phyloP scores from a whole-genome alignment of 176 grass and related monocot species.

The Microstegium vimineum region DNA sequence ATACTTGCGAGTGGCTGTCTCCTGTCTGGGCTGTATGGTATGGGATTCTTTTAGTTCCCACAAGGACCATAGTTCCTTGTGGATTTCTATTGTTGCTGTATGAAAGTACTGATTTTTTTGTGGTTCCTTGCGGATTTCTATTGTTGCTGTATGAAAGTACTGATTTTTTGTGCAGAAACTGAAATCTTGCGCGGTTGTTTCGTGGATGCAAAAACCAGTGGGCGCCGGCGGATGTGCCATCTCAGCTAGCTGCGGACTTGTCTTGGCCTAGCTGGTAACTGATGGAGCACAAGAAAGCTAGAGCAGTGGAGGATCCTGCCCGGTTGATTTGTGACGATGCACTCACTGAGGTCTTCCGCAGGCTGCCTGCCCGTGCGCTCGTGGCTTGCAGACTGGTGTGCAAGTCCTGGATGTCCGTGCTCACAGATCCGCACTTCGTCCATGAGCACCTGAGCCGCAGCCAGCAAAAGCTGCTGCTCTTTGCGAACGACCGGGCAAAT shows the following conservation, averaged over 20 bases:
- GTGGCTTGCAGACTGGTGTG: conserved; percentile 47
- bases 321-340: conserved; percentile 32
- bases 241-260: not conserved
- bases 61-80: not conserved
- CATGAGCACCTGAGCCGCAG: conserved; percentile 26
- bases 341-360: conserved; percentile 45
- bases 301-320: not conserved
- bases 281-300: conserved; percentile 31
- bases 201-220: not conserved
- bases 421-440: conserved; percentile 34
- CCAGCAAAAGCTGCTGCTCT: conserved; percentile 42
- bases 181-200: conserved; percentile 2
- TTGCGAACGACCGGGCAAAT: conserved; percentile 22
- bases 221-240: not conserved
- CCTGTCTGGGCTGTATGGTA: conserved; percentile 5
- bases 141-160: not conserved
- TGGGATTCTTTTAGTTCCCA: not conserved
- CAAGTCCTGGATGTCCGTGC: conserved; percentile 48
- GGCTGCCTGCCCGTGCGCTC: conserved; percentile 41
- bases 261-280: not conserved
- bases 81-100: not conserved
- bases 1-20: not conserved
- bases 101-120: not conserved
- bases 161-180: not conserved
- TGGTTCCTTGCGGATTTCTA: not conserved